A percentile compares a stretch with the other conserved stretches of the same genome.
Conservation (phyloP, 306 rosid species). For the Senna siamea region DNA sequence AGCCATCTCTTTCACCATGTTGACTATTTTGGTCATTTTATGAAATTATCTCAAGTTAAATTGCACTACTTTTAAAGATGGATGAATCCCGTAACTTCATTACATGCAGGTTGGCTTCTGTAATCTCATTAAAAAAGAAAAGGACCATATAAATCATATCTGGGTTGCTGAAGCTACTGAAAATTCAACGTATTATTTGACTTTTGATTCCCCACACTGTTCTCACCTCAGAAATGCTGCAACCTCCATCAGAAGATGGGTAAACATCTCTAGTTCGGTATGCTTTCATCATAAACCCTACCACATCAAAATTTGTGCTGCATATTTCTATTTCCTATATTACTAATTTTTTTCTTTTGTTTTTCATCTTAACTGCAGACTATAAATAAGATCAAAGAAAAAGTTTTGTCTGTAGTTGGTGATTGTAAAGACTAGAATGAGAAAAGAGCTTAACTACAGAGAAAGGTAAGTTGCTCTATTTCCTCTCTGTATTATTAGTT, state of each 20-base stretch:
- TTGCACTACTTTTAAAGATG: constrained; percentile 9
- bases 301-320: constrained; percentile 17
- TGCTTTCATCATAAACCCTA: constrained; percentile 42
- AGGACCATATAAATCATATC: constrained; percentile 64
- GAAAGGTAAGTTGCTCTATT: constrained; percentile 11
- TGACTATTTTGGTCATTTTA: not conserved
- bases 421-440: constrained; percentile 39
- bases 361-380: constrained; percentile 52
- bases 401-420: constrained; percentile 39
- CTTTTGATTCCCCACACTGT: constrained; percentile 58
- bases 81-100: constrained; percentile 22
- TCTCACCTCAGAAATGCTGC: constrained; percentile 76
- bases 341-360: not conserved
- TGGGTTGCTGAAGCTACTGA: constrained; percentile 91
- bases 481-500: not conserved
- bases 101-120: constrained; percentile 78
- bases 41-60: constrained; percentile 8
- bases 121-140: constrained; percentile 72
- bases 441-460: constrained; percentile 2
- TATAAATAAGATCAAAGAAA: constrained; percentile 49
- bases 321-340: constrained; percentile 24
- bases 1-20: not conserved
- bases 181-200: constrained; percentile 67
- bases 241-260: constrained; percentile 67
- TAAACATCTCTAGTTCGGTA: constrained; percentile 57